Base-by-base conservation (phyloP, 176 grass and related monocot genomes). In the Aegilops longissima region DNA sequence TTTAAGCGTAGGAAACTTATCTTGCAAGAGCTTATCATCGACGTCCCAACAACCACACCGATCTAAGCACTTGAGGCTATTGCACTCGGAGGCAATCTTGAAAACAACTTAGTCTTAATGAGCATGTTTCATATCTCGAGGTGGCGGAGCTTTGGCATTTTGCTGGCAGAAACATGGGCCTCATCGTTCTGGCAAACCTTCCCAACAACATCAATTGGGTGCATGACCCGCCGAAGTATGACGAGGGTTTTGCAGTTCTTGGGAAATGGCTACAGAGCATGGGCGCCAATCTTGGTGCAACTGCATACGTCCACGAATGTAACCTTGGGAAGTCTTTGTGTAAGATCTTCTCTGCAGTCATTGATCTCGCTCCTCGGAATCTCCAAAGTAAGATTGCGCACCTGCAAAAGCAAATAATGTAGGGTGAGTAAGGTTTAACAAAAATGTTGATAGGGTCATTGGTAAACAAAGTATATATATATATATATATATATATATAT, bases 361-460 rank as follows among this genome's bases (percentile, higher is more conserved):
- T 85, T 91, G 83, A 98, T 98, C 82, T 95, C 83, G 18, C 93
- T 96, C 73, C 96, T 70, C 24, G 96, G 93, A 21, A 98, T 83
- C 90, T 96, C 96, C 69, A 98, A 70, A 6, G 79, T 92, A 70
- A 38, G 93, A 85, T 16, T 76, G 70, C 3, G 90, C 90, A 45
- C 96, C 96, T 59, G 61, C 25, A 30, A 85, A 90, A 66, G n/a
- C 5, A 63, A 56, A 38, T 3, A 85, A 2, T 24, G 42, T 11
- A 70, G 77, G 66, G 27, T 87, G 47, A 81, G 77, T 68, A 35
- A 12, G 29, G 44, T 82, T 52, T 23, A 64, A 36, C 27, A 63
- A 66, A 25, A 69, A 54, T 20, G 54, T 49, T 25, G 18, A 45
- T 45, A 73, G 1, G 34, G 74, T 44, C 69, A 61, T 13, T 3